A percentile compares a stretch with the other conserved stretches of the same genome.
Evolutionary conservation across 202 grass and related monocot species (phyloP).

Genomic region (Hordeum pubiflorum): DNA sequence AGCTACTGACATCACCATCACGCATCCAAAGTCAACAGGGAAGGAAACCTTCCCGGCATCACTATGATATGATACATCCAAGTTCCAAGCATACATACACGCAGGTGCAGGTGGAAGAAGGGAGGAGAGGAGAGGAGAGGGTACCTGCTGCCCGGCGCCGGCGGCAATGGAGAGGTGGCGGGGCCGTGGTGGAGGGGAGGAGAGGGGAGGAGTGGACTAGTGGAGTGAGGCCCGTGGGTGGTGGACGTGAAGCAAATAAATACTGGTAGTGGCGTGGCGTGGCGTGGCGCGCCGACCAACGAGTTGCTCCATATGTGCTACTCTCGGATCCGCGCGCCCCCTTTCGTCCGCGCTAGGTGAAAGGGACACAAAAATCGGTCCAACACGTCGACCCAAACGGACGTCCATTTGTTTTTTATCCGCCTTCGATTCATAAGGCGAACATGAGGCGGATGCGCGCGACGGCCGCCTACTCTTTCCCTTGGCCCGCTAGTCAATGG

Average conservation of each 20-base stretch:
- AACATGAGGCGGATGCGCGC: too few species aligned
- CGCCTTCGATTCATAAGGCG: too few species aligned
- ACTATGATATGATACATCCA: neutral
- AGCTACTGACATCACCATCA: neutral
- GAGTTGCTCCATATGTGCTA: neutral
- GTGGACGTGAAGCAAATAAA: conserved; percentile 28
- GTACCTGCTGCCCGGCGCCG: conserved; percentile 1
- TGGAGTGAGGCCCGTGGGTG: neutral
- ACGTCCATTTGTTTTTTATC: too few species aligned
- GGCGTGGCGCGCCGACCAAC: neutral
- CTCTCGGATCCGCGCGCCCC: neutral
- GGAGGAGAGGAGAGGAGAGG: neutral
- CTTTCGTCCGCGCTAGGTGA: too few species aligned
- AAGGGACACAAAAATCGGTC: too few species aligned
- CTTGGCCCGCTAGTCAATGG: too few species aligned
- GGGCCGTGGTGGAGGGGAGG: neutral
- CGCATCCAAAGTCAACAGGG: neutral
- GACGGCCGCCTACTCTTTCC: too few species aligned
- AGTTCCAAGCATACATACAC: neutral
- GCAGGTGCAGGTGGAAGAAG: neutral
- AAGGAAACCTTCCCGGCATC: neutral
- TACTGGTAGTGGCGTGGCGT: neutral
- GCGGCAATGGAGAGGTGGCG: neutral
- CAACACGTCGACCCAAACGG: too few species aligned
- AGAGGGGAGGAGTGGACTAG: neutral